Evolutionary conservation across 805 yeast genomes (phyloP), one percentile per base, ranked within the genome.

Genomic region (Lipomyces lipofer): DNA sequence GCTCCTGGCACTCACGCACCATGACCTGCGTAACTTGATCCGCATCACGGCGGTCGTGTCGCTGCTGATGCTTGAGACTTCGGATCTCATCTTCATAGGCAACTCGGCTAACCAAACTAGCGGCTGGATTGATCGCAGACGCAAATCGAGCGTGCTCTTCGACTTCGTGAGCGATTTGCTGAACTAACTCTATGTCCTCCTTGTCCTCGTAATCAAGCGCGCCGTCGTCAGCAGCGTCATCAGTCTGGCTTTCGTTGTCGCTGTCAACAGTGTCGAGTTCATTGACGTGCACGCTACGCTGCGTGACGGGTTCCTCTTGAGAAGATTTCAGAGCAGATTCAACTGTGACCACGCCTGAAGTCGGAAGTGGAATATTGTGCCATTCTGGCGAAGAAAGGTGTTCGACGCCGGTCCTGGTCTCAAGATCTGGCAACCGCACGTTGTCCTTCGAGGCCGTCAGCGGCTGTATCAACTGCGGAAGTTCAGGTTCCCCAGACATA

Each of bases 1-100:
- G 74, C 59, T 90, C 96, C 70, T 94, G 97, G 17, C 95, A 94
- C 66, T 94, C 98, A 35, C 77, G 75, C 22, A 92, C 79, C 97
- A 94, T 94, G 1, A 80, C 80, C 5, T 80, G 79, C 0, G 96
- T 86, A 0, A 92, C 97, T 63, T 87, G 95, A 66, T 94, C 98
- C 0, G 97, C 81, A 68, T 92, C 97, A 63, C 98, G 77, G 54
- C 83, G 80, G 29, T 87, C 88, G 59, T 81, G 83, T 35, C 75
- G 78, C 36, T 81, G 78, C 64, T 84, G 82, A 49, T 81, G 83
- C 62, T 77, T 82, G n/a, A 88, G 71, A 15, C 71, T 67, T 22
- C 72, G 75, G 58, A 70, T 60, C 33, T 70, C 70, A 3, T 47
- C 35, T 17, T 55, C 60, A 45, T 66, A 67, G 9, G 63, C 67